A percentile compares a stretch with the other conserved stretches of the same genome.
These are phyloP conservation scores for Geotrichum histeridarum DNA, from an alignment of 1,139 yeast species.

Conservation along the genomic window DNA sequence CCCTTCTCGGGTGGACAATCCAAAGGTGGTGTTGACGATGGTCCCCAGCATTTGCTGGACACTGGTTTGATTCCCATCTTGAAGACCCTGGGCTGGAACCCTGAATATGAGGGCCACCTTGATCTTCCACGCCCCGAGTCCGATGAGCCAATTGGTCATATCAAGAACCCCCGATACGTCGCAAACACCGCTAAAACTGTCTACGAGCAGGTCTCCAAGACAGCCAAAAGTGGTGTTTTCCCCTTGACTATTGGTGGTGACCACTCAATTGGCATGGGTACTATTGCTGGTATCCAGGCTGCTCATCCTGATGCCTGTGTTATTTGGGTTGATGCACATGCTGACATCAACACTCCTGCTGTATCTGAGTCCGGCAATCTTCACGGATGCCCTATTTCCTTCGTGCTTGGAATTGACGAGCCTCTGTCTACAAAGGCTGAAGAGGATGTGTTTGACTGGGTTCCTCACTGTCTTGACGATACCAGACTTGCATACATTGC, in stretches of 20 bases:
- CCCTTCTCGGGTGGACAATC: slow-evolving; percentile 98
- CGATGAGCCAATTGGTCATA: slow-evolving; percentile 42
- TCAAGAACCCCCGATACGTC: slow-evolving; percentile 75
- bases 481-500: slow-evolving; percentile 87
- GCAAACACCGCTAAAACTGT: slow-evolving; percentile 64
- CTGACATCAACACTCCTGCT: slow-evolving; percentile 89
- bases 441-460: slow-evolving; percentile 59
- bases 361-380: slow-evolving; percentile 85
- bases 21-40: slow-evolving; percentile 86
- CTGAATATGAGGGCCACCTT: slow-evolving; percentile 57
- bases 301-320: slow-evolving; percentile 84
- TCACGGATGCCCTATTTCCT: slow-evolving; percentile 95
- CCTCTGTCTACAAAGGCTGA: slow-evolving; percentile 43
- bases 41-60: slow-evolving; percentile 75
- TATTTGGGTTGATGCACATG: slow-evolving; percentile 97
- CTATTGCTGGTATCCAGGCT: slow-evolving; percentile 76
- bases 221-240: slow-evolving; percentile 49
- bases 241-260: slow-evolving; percentile 94
- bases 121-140: slow-evolving; percentile 33
- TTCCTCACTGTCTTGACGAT: slow-evolving; percentile 62
- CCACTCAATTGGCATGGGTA: slow-evolving; percentile 93
- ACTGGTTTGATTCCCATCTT: slow-evolving; percentile 66
- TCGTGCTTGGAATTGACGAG: slow-evolving; percentile 60
- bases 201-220: slow-evolving; percentile 54
- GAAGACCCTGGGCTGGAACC: slow-evolving; percentile 66